These are phyloP conservation scores for Alternaria sp. DNA, from an alignment of 2,329 filamentous ascomycete genomes.

Conservation along the genomic window DNA sequence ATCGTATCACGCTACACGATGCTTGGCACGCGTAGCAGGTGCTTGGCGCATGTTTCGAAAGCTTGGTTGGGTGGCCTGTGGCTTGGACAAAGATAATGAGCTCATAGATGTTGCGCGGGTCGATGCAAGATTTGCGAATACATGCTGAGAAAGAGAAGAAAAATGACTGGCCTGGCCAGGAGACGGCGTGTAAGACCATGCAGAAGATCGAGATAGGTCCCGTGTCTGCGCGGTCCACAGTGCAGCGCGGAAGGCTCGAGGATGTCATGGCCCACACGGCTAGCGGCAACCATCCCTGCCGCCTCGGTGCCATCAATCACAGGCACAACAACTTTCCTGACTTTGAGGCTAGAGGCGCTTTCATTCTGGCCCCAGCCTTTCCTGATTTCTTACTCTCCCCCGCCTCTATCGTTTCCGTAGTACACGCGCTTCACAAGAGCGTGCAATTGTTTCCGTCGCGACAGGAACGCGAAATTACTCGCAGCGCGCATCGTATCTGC, in stretches of 20 bases:
- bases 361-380: slow-evolving; percentile 8
- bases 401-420: neutral
- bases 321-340: slow-evolving; percentile 24
- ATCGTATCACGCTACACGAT: neutral
- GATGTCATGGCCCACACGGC: slow-evolving; percentile 12
- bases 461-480: slow-evolving; percentile 1
- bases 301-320: slow-evolving; percentile 16
- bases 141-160: neutral
- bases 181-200: neutral
- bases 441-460: slow-evolving; percentile 1
- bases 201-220: neutral
- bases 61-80: slow-evolving; percentile 3
- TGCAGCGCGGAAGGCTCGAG: slow-evolving; percentile 7
- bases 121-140: neutral
- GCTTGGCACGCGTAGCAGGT: neutral
- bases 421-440: neutral
- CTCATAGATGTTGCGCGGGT: slow-evolving; percentile 2
- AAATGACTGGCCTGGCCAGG: neutral
- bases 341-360: slow-evolving; percentile 1
- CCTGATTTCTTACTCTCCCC: neutral
- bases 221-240: neutral
- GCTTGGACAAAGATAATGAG: slow-evolving; percentile 1
- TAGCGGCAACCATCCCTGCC: slow-evolving; percentile 24
- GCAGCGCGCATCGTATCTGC: slow-evolving; percentile 7
- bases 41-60: slow-evolving; percentile 6